Evolutionary conservation across 1,284 basidiomycete species (phyloP).

Genomic region (Leccinum pachyderme): DNA sequence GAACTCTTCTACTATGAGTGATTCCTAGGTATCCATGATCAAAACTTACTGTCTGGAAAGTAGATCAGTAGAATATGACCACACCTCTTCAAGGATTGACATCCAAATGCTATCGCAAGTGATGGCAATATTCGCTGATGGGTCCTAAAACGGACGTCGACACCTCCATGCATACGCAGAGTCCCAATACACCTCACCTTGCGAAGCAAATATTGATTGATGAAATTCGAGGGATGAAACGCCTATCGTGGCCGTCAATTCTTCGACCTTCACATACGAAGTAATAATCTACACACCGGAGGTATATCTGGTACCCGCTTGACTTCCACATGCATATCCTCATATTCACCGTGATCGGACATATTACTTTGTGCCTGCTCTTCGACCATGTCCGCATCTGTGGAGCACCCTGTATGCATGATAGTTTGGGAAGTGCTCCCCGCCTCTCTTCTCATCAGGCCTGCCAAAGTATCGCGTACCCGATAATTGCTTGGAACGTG

Average conservation of each 20-base stretch:
- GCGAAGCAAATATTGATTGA: background rate
- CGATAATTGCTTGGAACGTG: background rate
- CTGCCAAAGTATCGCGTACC: background rate
- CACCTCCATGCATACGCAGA: no score
- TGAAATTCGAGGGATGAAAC: background rate
- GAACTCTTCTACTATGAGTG: no score
- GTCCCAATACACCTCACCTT: background rate
- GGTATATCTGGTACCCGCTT: background rate
- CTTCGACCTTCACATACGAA: background rate
- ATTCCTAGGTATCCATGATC: no score
- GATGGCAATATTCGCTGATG: no score
- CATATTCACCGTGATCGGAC: background rate
- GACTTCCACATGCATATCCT: background rate
- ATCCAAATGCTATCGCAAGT: no score
- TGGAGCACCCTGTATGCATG: background rate
- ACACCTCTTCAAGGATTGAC: no score
- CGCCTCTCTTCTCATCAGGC: background rate
- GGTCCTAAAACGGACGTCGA: no score
- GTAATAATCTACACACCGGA: background rate
- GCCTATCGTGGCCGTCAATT: background rate
- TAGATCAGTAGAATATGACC: no score
- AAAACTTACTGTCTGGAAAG: background rate
- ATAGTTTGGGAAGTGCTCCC: background rate
- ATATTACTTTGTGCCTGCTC: background rate
- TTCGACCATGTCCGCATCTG: background rate